phyloP scores from a whole-genome alignment of 768 basidiomycete species.

The Trametes elegans region DNA sequence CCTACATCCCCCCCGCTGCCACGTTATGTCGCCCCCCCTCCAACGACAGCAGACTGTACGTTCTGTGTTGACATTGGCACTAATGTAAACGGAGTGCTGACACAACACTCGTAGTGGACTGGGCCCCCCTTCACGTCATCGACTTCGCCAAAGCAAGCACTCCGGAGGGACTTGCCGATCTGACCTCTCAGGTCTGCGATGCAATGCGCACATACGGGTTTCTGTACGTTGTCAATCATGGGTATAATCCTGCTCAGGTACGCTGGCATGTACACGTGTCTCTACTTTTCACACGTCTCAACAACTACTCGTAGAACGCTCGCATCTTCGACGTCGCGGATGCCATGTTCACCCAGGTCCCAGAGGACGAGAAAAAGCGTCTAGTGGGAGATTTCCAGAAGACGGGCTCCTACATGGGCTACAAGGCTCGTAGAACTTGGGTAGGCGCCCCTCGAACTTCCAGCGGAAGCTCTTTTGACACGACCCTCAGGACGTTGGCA shows the following conservation, averaged over 20 bases:
- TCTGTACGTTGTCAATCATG: constrained; percentile 32
- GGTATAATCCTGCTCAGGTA: constrained; percentile 15
- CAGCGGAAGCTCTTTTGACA: neutral
- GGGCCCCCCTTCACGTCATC: constrained; percentile 51
- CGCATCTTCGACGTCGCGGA: constrained; percentile 38
- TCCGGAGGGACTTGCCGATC: constrained; percentile 34
- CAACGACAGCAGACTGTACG: constrained; percentile 12
- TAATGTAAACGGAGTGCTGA: constrained; percentile 7
- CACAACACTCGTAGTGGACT: constrained; percentile 35
- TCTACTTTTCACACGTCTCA: constrained; percentile 21
- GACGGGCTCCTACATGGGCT: constrained; percentile 52
- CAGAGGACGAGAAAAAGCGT: constrained; percentile 32
- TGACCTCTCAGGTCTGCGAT: constrained; percentile 42
- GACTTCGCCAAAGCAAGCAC: constrained; percentile 45
- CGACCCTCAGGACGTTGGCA: constrained; percentile 58
- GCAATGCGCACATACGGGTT: constrained; percentile 47
- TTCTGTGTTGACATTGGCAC: neutral
- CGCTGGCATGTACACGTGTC: constrained; percentile 34
- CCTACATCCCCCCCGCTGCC: neutral
- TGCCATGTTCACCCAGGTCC: constrained; percentile 34
- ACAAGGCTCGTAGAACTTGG: constrained; percentile 55
- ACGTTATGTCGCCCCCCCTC: neutral
- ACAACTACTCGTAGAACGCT: constrained; percentile 35
- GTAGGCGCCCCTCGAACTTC: constrained; percentile 27
- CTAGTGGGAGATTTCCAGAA: constrained; percentile 33